These are phyloP conservation scores for Euphorbia schlechtendalii DNA, from an alignment of 441 rosid genomes.

Conservation along the genomic window DNA sequence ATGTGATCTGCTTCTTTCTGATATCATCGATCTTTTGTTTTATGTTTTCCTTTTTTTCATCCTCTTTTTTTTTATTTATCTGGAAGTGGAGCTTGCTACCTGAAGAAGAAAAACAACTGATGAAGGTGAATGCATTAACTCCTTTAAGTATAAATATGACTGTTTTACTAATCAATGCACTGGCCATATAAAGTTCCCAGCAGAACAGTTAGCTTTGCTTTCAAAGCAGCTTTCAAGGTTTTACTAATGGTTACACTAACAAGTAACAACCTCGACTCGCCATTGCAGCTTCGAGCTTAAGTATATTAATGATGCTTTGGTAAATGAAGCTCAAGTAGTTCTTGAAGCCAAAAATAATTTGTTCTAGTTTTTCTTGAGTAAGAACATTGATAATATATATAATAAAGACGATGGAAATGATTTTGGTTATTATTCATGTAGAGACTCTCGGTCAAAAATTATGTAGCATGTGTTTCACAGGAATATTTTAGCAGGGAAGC, in stretches of 20 bases:
- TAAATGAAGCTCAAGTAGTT: neutral
- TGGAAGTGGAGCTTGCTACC: neutral
- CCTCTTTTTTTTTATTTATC: neutral
- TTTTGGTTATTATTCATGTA: too few relatives aligned
- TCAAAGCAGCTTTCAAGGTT: neutral
- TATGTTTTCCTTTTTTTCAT: too few relatives aligned
- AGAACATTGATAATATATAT: too few relatives aligned
- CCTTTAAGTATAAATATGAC: too few relatives aligned
- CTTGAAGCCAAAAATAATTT: too few relatives aligned
- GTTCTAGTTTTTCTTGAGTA: too few relatives aligned
- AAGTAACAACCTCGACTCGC: constrained; percentile 13
- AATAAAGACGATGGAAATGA: too few relatives aligned
- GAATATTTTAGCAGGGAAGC: too few relatives aligned
- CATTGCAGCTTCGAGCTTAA: constrained; percentile 5
- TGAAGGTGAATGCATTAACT: too few relatives aligned
- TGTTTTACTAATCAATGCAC: neutral
- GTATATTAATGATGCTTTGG: constrained; percentile 11
- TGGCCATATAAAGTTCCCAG: neutral
- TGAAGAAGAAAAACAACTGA: neutral
- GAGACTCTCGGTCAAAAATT: too few relatives aligned
- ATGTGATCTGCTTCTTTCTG: constrained; percentile 1
- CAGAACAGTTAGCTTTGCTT: neutral
- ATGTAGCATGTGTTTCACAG: too few relatives aligned
- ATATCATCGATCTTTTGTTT: neutral
- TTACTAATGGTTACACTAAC: constrained; percentile 15